These are phyloP conservation scores for Croton laevigatus DNA, from an alignment of 441 rosid species.

Conservation along the genomic window DNA sequence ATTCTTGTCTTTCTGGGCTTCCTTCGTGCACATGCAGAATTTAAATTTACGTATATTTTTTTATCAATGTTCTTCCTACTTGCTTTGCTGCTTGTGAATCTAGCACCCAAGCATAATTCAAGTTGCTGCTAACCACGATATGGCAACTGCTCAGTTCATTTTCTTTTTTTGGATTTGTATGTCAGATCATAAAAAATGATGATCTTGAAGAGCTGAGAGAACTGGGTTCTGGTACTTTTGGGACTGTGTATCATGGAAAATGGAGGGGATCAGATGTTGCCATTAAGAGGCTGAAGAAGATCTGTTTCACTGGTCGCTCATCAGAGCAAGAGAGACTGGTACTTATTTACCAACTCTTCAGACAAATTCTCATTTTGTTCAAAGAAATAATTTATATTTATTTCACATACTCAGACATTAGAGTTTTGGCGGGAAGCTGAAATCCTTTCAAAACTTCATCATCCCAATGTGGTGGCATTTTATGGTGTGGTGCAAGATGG, in stretches of 20 bases:
- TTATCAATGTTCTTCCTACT: neutral
- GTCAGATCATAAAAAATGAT: constrained; percentile 77
- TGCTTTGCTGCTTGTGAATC: neutral
- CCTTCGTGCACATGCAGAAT: neutral
- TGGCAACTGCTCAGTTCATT: neutral
- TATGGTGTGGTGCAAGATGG: constrained; percentile 98
- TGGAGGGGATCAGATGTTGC: constrained; percentile 99
- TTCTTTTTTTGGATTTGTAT: neutral
- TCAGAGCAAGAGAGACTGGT: constrained; percentile 94
- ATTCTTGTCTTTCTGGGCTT: neutral
- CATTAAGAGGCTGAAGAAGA: constrained; percentile 86
- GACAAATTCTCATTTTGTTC: neutral
- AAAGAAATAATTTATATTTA: constrained; percentile 3
- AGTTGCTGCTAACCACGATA: neutral
- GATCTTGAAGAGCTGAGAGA: constrained; percentile 96
- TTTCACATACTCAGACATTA: constrained; percentile 52
- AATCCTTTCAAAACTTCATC: constrained; percentile 88
- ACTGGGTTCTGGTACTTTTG: constrained; percentile 95
- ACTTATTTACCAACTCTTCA: neutral
- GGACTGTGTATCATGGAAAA: constrained; percentile 94
- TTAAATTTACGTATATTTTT: neutral
- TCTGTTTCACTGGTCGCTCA: constrained; percentile 82
- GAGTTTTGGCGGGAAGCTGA: constrained; percentile 99
- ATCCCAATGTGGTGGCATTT: constrained; percentile 93
- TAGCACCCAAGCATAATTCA: neutral